Evolutionary conservation across 1,284 basidiomycete genomes (phyloP), one percentile per base, ranked within the genome.

Genomic region (Ustilago cynodontis): DNA sequence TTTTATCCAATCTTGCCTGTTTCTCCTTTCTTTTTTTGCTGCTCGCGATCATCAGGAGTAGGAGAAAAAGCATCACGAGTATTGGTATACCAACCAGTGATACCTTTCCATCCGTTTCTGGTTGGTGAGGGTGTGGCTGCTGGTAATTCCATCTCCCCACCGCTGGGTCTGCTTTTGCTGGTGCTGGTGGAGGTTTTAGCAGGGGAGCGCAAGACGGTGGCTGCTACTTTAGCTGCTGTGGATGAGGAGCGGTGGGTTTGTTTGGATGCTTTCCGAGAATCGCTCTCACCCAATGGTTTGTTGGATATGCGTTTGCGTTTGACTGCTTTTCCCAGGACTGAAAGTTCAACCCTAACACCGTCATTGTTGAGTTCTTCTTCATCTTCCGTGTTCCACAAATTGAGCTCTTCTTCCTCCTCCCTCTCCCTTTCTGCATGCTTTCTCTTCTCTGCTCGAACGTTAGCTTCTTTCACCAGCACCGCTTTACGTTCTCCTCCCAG

Each of bases 61-160:
- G 69, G 63, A 0, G 43, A 49, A 51, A 71, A 71, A 3, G 55
- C 56, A 31, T 66, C 63, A 9, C 64, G 54, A 7, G 61, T 55
- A 41, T 49, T 54, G 3, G 31, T 62, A 51, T 71, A 66, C 69
- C 69, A 71, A 2, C 54, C 50, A 0, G 55, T 50, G 28, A 71
- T 59, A 26, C 64, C 69, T 41, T 33, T 43, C 69, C 69, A 71
- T 7, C 69, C 63, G 10, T 63, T 63, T 3, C 45, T 37, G 13
- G 43, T 59, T 1, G 68, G 64, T 0, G 69, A 66, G 2, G 69
- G 63, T 1, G 69, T 71, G 1, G 61, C 13, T 4, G 24, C 9
- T 24, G 66, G 37, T 10, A 18, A 29, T 22, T n/a, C 41, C 41
- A 43, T n/a, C n/a, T 43, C 37, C 18, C 18, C 37, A 8, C n/a